A percentile compares a stretch with the other conserved stretches of the same genome.
Evolutionary conservation across 495 filamentous ascomycete species (phyloP).

Genomic region (Cetradonia linearis): DNA sequence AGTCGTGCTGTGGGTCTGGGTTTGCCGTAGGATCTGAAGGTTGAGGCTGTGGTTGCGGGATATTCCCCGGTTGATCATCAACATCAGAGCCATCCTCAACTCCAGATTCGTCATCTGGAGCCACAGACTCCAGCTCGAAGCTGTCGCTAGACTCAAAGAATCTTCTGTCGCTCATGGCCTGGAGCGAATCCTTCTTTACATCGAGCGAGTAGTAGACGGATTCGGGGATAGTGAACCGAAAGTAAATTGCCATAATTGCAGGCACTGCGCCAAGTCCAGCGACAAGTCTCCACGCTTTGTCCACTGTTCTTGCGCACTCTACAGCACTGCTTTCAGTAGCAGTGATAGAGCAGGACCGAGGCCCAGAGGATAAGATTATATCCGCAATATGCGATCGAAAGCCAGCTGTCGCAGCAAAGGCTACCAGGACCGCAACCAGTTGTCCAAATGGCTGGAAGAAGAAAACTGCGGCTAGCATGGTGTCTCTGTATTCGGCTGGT

Average conservation of each 20-base stretch:
- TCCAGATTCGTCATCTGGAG: not conserved
- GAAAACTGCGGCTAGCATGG: slow-evolving; percentile 57
- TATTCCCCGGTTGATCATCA: not conserved
- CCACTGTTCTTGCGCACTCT: slow-evolving; percentile 27
- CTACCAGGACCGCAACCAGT: slow-evolving; percentile 43
- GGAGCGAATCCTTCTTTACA: not conserved
- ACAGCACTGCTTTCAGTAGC: not conserved
- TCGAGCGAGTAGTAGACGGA: slow-evolving; percentile 29
- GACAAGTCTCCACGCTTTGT: slow-evolving; percentile 49
- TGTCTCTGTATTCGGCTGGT: slow-evolving; percentile 44
- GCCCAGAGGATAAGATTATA: slow-evolving; percentile 20
- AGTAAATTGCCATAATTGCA: slow-evolving; percentile 45
- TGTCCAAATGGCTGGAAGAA: slow-evolving; percentile 56
- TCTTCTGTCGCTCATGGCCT: not conserved
- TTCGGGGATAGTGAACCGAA: slow-evolving; percentile 52
- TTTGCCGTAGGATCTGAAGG: not conserved
- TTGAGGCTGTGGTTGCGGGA: not conserved
- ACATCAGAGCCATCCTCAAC: not conserved
- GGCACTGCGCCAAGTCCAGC: slow-evolving; percentile 52
- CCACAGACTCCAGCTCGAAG: not conserved
- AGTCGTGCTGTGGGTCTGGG: not conserved
- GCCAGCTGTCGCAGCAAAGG: slow-evolving; percentile 34
- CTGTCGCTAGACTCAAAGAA: not conserved
- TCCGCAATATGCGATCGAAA: slow-evolving; percentile 25
- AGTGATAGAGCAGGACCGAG: not conserved